Evolutionary conservation across 2,329 filamentous ascomycete species (phyloP), one percentile per base, ranked within the genome.

Genomic region (Epichloe sp.): DNA sequence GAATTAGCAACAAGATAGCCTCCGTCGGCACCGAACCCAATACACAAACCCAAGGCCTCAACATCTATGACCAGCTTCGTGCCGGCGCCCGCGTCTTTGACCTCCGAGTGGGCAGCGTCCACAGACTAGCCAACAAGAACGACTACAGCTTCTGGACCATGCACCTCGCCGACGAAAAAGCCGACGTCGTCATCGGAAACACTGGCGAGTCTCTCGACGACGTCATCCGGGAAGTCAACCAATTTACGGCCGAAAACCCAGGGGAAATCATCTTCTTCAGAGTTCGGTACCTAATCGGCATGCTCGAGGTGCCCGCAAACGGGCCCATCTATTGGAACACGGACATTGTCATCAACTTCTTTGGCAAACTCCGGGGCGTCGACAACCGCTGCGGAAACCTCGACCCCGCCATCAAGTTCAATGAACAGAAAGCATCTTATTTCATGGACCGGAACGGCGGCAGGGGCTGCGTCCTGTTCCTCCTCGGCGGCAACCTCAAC

Each of bases 11-110:
- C 45, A 56, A 59, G 14, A 70, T 71, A 4, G 37, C 41, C 1
- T 61, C 65, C 37, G 61, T 69, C 11, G 71, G 68, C 3, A 60
- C 60, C 17, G 59, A 60, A n/a, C 54, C 59, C 11, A 74, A 75
- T 51, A 73, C 68, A 0, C 67, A 72, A 52, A 72, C 70, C 0
- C 74, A 77, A 48, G 67, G 67, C 12, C 59, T 74, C 45, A 64
- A 65, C 54, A 67, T 74, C 49, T 68, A 70, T 54, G 59, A 69
- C 44, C 74, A 77, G 53, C 66, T 76, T 11, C 63, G 65, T 19
- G 65, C 65, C 3, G 73, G 74, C 0, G 65, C 72, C 4, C 65
- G 74, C 8, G 73, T 68, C 55, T 75, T 76, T 51, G 73, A 77
- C 53, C 60, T 76, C 5, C 65, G 74, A 1, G 65, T 74, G 3